Conservation (phyloP, 768 basidiomycete species). For the Termitomyces sp. region DNA sequence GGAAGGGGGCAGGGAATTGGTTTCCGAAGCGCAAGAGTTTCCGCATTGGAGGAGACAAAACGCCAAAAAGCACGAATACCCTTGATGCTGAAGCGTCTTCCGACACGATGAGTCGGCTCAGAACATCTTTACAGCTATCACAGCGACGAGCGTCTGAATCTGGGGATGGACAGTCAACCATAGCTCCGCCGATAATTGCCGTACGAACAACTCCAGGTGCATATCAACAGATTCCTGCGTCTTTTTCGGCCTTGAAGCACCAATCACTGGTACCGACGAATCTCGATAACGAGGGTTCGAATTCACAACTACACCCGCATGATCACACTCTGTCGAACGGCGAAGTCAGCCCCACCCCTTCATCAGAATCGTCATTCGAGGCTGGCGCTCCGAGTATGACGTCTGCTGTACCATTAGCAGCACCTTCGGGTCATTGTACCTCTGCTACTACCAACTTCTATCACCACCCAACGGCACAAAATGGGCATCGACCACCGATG, state of each 20-base stretch:
- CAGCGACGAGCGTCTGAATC: slow-evolving; percentile 10
- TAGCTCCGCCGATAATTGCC: neutral
- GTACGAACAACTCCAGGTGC: slow-evolving; percentile 1
- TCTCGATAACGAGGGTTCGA: neutral
- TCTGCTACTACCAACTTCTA: neutral
- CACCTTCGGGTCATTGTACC: neutral
- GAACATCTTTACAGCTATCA: slow-evolving; percentile 8
- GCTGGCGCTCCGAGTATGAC: neutral
- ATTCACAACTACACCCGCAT: too few species aligned
- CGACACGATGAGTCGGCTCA: slow-evolving; percentile 2
- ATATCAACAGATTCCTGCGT: neutral
- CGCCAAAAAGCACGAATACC: slow-evolving; percentile 5
- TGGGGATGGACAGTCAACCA: neutral
- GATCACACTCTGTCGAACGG: slow-evolving; percentile 1
- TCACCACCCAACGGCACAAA: slow-evolving; percentile 6
- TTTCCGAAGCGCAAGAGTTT: slow-evolving; percentile 50
- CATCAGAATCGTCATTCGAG: slow-evolving; percentile 9
- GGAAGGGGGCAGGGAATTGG: slow-evolving; percentile 30
- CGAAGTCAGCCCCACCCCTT: slow-evolving; percentile 7
- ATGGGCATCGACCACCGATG: neutral
- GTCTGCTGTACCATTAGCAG: neutral
- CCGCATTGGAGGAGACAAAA: slow-evolving; percentile 30
- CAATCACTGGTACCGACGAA: neutral
- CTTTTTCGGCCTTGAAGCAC: neutral
- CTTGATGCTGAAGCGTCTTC: neutral